Evolutionary conservation across 2,329 filamentous ascomycete genomes (phyloP), one percentile per base, ranked within the genome.

Genomic region (Aureobasidium namibiae): DNA sequence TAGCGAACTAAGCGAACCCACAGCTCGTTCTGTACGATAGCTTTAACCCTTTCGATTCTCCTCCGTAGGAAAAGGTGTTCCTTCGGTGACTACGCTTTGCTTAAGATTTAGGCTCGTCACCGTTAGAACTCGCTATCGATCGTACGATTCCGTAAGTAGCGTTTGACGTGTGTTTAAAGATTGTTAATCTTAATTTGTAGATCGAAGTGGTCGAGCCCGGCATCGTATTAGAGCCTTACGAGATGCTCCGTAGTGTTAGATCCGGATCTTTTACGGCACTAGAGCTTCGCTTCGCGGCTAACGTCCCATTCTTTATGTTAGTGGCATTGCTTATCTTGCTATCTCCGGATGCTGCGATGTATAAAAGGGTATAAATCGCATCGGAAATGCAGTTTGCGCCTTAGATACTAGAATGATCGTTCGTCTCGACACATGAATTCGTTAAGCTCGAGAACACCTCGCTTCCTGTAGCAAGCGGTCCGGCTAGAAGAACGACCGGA

Each of bases 1-100:
- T n/a, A n/a, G n/a, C n/a, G n/a, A 54, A 54, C 9, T 11, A 33
- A 10, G 11, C 36, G 24, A 54, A 54, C 21, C 18, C 36, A 54
- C 21, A 54, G 8, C 21, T n/a, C 10, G 36, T 26, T 21, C 50
- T 54, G 21, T 54, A 54, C 13, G 36, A 54, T n/a, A 54, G 50
- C 50, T 54, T 54, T 11, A 54, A 41, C 11, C 50, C 50, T 16
- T 39, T 4, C 9, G 41, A 34, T 24, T 42, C 18, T 26, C 31
- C 36, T 41, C 50, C 50, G n/a, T 54, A 54, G 18, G 50, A 54
- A 16, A 54, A 54, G 50, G 50, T 33, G 26, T 54, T 41, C 23
- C 50, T 54, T 41, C 36, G 4, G 14, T 41, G 21, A 54, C 50
- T 11, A 54, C 33, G 50, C 3, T 11, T 18, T 42, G 16, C 36